Conservation (phyloP, 352 stramenopile genomes). For the Phytopythium delawarense region DNA sequence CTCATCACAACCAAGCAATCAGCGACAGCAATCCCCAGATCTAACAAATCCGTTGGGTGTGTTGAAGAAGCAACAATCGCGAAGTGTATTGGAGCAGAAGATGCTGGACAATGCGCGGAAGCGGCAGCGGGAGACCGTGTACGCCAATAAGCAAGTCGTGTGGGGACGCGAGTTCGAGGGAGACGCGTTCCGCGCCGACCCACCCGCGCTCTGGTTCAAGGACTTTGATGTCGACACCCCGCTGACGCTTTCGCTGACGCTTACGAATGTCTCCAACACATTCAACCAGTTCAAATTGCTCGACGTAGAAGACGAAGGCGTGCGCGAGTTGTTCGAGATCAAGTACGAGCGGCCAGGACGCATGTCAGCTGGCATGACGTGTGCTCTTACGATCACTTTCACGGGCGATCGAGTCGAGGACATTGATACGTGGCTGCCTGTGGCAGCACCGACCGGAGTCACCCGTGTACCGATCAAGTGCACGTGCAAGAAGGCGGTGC, state of each 20-base stretch:
- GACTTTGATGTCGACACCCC: conserved; percentile 85
- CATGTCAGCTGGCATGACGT: conserved; percentile 89
- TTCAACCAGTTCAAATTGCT: conserved; percentile 92
- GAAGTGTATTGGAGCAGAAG: conserved; percentile 60
- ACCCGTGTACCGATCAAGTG: conserved; percentile 79
- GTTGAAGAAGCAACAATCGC: conserved; percentile 29
- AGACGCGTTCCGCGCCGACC: conserved; percentile 77
- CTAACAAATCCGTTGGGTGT: not conserved
- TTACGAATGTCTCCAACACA: conserved; percentile 91
- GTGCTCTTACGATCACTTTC: conserved; percentile 68
- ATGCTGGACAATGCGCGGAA: conserved; percentile 38
- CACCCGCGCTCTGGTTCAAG: conserved; percentile 79
- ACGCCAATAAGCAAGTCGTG: conserved; percentile 66
- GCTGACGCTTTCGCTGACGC: conserved; percentile 53
- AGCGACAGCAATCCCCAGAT: conserved; percentile 8
- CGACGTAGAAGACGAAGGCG: conserved; percentile 48
- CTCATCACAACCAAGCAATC: conserved; percentile 5
- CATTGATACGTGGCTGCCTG: conserved; percentile 53
- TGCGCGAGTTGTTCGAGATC: conserved; percentile 88
- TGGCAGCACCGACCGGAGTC: conserved; percentile 74
- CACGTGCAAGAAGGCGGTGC: conserved; percentile 77
- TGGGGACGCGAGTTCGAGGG: conserved; percentile 80
- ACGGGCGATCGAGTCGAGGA: conserved; percentile 55
- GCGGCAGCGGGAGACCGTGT: conserved; percentile 50
- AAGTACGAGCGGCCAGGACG: conserved; percentile 80